These are phyloP conservation scores for Sequoiadendron giganteum DNA, from an alignment of 75 land plant species.

Conservation along the genomic window DNA sequence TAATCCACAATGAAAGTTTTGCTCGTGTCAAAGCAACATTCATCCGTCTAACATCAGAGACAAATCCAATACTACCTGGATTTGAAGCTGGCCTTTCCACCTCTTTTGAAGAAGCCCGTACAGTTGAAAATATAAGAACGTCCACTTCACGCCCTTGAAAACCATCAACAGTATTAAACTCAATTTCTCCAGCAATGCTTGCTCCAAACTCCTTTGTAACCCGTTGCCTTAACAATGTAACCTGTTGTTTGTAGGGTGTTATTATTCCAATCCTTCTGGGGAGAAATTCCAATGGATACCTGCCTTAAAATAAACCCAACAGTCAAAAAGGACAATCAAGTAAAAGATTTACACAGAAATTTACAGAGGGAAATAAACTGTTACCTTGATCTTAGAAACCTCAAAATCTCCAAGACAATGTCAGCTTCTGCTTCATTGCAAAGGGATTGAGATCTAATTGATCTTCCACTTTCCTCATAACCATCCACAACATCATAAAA, in stretches of 20 bases:
- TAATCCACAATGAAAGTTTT: conserved; percentile 82
- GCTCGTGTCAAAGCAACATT: conserved; percentile 98
- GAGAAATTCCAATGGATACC: conserved; percentile 70
- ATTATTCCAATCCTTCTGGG: conserved; percentile 73
- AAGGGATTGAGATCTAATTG: conserved; percentile 58
- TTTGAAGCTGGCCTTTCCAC: conserved; percentile 10
- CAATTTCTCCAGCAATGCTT: conserved; percentile 44
- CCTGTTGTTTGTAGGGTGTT: conserved; percentile 90
- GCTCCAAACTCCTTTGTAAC: conserved; percentile 64
- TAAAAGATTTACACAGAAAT: background rate
- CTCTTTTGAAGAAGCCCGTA: conserved; percentile 53
- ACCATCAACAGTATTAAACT: conserved; percentile 98
- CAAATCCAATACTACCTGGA: conserved; percentile 80
- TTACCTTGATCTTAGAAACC: conserved; percentile 62
- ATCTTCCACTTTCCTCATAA: conserved; percentile 50
- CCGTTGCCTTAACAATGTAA: conserved; percentile 50
- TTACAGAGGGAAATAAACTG: background rate
- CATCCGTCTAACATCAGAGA: conserved; percentile 97
- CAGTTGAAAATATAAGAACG: conserved; percentile 88
- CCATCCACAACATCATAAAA: conserved; percentile 90
- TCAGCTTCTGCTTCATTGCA: conserved; percentile 79
- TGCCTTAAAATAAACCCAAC: conserved; percentile 16
- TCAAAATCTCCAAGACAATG: conserved; percentile 62
- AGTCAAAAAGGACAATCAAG: background rate
- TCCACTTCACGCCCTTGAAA: conserved; percentile 98